phyloP scores from a whole-genome alignment of 176 grass and related monocot species.

The Carex myosuroides region DNA sequence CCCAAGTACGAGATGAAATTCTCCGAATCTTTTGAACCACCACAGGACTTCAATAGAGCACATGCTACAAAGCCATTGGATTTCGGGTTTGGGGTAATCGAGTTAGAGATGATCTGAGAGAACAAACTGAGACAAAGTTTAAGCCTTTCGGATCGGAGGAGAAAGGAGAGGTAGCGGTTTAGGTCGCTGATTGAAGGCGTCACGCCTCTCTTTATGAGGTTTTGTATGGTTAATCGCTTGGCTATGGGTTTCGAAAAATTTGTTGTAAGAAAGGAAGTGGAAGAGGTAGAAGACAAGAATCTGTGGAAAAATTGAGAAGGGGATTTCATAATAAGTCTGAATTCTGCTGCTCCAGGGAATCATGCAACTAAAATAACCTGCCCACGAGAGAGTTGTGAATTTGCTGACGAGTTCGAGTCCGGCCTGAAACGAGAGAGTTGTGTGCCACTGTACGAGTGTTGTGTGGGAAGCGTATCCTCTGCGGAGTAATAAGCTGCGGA shows the following conservation, averaged over 20 bases:
- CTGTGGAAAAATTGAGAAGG: neutral
- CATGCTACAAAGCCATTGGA: neutral
- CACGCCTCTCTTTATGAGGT: neutral
- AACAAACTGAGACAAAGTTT: conserved; percentile 20
- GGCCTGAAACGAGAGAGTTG: no score
- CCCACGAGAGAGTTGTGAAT: no score
- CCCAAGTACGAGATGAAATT: conserved; percentile 10
- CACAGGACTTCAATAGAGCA: conserved; percentile 11
- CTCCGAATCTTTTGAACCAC: conserved; percentile 17
- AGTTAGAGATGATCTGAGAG: conserved; percentile 29
- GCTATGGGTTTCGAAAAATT: neutral
- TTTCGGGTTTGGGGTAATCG: neutral
- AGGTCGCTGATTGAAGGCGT: neutral
- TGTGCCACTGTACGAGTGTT: no score
- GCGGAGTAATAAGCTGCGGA: no score
- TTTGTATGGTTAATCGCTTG: neutral
- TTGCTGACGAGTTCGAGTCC: no score
- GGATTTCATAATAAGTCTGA: neutral
- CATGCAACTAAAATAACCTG: no score
- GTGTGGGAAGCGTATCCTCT: no score
- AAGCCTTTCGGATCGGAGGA: conserved; percentile 9
- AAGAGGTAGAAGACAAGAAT: conserved; percentile 9
- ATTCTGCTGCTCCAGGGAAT: no score
- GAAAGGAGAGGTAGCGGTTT: conserved; percentile 10
- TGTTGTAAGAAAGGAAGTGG: neutral